A percentile compares a stretch with the other conserved stretches of the same genome.
These are phyloP conservation scores for Castanea sativa DNA, from an alignment of 306 rosid species.

Conservation along the genomic window DNA sequence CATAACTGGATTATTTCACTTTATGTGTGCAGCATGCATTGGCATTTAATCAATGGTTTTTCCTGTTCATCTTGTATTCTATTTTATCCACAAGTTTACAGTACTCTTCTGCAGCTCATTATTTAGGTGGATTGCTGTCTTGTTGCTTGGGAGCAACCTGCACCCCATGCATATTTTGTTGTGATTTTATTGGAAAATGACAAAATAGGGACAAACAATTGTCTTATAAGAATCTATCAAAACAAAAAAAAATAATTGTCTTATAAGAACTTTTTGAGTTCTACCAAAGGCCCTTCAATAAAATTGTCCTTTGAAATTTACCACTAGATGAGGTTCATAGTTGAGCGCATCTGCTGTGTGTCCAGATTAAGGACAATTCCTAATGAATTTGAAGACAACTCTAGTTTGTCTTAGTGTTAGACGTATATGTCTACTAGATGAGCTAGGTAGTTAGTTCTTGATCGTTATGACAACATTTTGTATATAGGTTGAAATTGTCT, in stretches of 20 bases:
- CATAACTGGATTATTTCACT: neutral
- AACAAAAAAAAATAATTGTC: neutral
- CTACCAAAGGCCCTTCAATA: neutral
- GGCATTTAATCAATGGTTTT: neutral
- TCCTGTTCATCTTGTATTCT: neutral
- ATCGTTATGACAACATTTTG: neutral
- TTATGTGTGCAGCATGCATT: neutral
- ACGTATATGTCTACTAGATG: neutral
- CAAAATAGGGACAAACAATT: no score
- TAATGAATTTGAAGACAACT: no score
- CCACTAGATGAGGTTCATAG: neutral
- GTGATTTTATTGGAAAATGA: neutral
- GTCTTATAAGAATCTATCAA: no score
- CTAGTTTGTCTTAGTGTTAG: neutral
- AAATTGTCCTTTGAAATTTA: neutral
- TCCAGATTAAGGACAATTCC: no score
- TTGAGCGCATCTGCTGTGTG: neutral
- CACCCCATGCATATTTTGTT: neutral
- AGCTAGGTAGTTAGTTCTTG: neutral
- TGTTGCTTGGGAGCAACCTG: neutral
- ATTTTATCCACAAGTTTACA: neutral
- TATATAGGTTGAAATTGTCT: neutral
- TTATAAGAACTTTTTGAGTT: neutral
- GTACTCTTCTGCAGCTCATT: neutral
- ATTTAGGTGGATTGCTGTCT: neutral